Conservation (phyloP, 495 filamentous ascomycete genomes). For the Clohesyomyces aquaticus region DNA sequence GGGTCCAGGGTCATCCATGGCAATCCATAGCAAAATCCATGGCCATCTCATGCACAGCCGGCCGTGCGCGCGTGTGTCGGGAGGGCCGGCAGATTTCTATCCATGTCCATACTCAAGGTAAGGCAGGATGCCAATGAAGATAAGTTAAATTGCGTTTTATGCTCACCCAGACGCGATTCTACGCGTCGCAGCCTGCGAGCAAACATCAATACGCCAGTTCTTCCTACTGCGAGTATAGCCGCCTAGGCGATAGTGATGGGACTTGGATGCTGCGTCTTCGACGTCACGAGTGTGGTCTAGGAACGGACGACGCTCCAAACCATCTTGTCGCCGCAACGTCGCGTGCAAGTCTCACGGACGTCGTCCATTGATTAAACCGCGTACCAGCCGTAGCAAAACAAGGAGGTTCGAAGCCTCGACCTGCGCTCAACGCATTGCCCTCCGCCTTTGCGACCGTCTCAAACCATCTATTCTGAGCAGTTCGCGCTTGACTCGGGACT, state of each 20-base stretch:
- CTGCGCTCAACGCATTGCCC: constrained; percentile 10
- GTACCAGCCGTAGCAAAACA: neutral
- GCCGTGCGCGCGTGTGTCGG: constrained; percentile 22
- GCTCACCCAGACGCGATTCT: constrained; percentile 14
- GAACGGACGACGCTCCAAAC: neutral
- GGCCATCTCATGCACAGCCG: too few species aligned
- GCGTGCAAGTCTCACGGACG: neutral
- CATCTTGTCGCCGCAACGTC: neutral
- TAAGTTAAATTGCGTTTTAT: constrained; percentile 36
- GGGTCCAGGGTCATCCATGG: neutral
- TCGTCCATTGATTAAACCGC: neutral
- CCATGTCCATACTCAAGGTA: constrained; percentile 11
- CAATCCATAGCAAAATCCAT: too few species aligned
- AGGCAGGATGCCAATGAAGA: constrained; percentile 6
- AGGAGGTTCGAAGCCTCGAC: neutral
- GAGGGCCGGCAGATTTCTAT: constrained; percentile 32
- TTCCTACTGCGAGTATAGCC: too few species aligned
- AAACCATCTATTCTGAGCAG: constrained; percentile 10
- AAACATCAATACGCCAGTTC: constrained; percentile 26
- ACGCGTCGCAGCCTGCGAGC: constrained; percentile 24
- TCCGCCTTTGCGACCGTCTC: constrained; percentile 10
- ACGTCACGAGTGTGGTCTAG: neutral
- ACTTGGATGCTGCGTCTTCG: neutral
- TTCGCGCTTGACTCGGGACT: constrained; percentile 11
- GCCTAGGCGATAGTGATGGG: constrained; percentile 14